Evolutionary conservation across 129 eudicot species (phyloP), one percentile per base, ranked within the genome.

Genomic region (Daucus carota): DNA sequence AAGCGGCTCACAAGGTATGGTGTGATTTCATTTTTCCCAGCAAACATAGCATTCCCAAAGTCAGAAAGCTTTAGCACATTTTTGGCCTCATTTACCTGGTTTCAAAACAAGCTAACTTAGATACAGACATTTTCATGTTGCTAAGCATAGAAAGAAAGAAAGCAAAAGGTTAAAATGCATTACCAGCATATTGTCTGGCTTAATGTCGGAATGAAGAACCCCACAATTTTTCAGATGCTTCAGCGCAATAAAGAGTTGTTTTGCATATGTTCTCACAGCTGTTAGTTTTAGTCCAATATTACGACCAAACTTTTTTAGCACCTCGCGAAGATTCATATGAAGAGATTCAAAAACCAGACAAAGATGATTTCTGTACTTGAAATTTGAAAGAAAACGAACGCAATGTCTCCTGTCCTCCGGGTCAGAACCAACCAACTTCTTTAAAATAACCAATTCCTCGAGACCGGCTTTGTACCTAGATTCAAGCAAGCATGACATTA

Each of bases 131-230:
- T 69, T 32, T 42, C 17, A 38, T 34, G 38, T 63, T 63, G 7
- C 70, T 15, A 43, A 32, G 40, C 29, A 29, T 0, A 41, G 47
- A 48, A 32, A 57, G 36, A 78, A 5, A 75, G 10, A 24, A 50
- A 12, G 66, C 29, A 70, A 20, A 38, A 12, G 36, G 17, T 10
- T 1, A 44, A 20, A 42, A 38, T 1, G 46, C 40, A 77, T 73
- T 77, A 87, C 92, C 78, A 87, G 87, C 92, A 87, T 87, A 66
- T 87, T 87, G 66, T 87, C 92, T n/a, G 92, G 89, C 77, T 87
- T 87, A 65, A 87, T 87, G 75, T 87, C 92, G 82, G 85, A 82
- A 68, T 87, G 92, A 77, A 87, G 91, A 63, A 87, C 86, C 24
- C 91, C 91, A 70, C 91, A 87, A 65, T 87, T 87, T 48, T 70